Base-by-base conservation (phyloP, 106 monocot species). In the Vanilla planifolia region DNA sequence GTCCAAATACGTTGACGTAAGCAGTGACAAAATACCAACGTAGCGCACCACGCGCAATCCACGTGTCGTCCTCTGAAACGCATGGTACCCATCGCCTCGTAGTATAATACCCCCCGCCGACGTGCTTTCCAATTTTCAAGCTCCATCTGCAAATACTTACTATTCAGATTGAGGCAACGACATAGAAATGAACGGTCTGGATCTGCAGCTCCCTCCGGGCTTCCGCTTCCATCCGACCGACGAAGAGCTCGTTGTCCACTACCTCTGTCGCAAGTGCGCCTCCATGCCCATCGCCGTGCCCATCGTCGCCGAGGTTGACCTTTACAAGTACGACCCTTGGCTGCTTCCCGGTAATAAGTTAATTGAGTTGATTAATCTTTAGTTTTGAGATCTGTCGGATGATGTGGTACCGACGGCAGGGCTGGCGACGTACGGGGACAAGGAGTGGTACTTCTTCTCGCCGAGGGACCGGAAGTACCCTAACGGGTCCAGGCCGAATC, bases 191-290 rank as follows among this genome's bases (percentile, higher is more conserved):
- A 75, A 56, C 59, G 66, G 68, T 33, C 48, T 28, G 35, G 77
- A 78, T 61, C 41, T 82, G 71, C 53, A 66, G 62, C 62, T 90
- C 50, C 85, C 89, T 1, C 89, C 89, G 2, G 89, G 89, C 23
- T 90, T 90, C 81, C 71, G 89, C 22, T 90, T 90, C 79, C 89
- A 90, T 57, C 89, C 89, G 22, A 92, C 92, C 4, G 92, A 92
- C 59, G 92, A 83, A 10, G 91, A 92, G 77, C 79, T 92, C 2
- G 86, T 83, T 24, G 69, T 58, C 48, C 86, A 92, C 71, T 92
- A 92, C 55, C 77, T 92, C 26, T 80, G 82, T 66, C 75, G 80
- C 14, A 82, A 71, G 62, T 92, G 86, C 48, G 56, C 85, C 16
- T 65, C 50, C 24, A 37, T 72, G 51, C 64, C 76, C 22, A 69